Conservation (phyloP, 2,329 filamentous ascomycete species). For the Fusarium udum region DNA sequence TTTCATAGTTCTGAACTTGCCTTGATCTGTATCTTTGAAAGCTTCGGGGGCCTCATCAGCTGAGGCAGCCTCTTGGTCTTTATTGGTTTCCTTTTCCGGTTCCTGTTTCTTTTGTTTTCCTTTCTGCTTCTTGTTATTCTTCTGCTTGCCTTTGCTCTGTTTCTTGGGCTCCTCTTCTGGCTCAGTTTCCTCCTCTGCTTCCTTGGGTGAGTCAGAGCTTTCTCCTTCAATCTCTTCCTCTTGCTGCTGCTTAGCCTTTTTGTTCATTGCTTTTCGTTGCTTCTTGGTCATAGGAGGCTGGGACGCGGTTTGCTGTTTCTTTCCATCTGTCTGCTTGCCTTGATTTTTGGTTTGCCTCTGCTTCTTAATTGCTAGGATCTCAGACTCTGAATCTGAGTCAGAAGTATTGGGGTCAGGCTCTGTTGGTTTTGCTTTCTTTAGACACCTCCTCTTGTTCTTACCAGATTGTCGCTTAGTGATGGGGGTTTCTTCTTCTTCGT, state of each 20-base stretch:
- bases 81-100: conserved; percentile 18
- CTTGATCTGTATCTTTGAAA: conserved; percentile 29
- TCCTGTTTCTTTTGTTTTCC: conserved; percentile 27
- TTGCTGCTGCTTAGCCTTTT: conserved; percentile 14
- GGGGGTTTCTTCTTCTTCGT: conserved; percentile 29
- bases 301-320: conserved; percentile 26
- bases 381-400: conserved; percentile 24
- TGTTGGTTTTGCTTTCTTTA: conserved; percentile 33
- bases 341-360: conserved; percentile 25
- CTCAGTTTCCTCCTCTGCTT: conserved; percentile 25
- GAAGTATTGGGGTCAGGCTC: conserved; percentile 42
- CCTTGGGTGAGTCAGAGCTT: conserved; percentile 20
- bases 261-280: conserved; percentile 11
- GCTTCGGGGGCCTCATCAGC: conserved; percentile 12
- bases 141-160: conserved; percentile 21
- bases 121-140: conserved; percentile 20
- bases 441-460: conserved; percentile 34
- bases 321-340: conserved; percentile 23
- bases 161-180: conserved; percentile 11
- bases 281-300: conserved; percentile 32
- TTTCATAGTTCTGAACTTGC: conserved; percentile 24
- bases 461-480: conserved; percentile 30
- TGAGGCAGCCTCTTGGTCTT: conserved; percentile 8
- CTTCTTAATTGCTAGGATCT: conserved; percentile 23
- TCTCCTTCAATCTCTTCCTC: conserved; percentile 26